Base-by-base conservation (phyloP, 2,329 filamentous ascomycete species). In the Exophiala bonariae region DNA sequence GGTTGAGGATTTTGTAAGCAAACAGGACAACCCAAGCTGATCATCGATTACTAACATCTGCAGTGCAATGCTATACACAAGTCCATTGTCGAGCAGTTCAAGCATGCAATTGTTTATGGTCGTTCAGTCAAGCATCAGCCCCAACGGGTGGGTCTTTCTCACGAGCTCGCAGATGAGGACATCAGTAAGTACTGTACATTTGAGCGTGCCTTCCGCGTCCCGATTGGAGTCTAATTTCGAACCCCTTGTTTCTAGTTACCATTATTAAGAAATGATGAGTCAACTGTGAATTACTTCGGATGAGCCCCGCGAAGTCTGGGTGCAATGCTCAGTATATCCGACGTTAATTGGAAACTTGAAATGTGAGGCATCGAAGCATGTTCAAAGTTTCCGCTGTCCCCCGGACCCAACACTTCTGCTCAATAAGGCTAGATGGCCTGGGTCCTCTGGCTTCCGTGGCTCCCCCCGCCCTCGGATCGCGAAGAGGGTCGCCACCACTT, bases 121-220 rank as follows among this genome's bases (percentile, higher is more conserved):
- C 93, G 92, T 68, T 96, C 91, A 46, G 92, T 97, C 59, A 97
- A 97, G 79, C 93, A 99, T 74, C 93, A 97, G 73, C 93, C 93
- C 57, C 93, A 99, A 73, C 83, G 91, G 63, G 93, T 97, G 54
- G 93, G 93, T 40, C 79, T 99, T 57, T 76, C 81, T 43, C 93
- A 99, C 68, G 89, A 96, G 75, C 78, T 99, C 63, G 89, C 83
- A 48, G 93, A 99, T 68, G 93, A 99, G 74, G 93, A 99, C 73
- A 96, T 99, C 71, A 89, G 89, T 92, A 78, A 74, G 85, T 77
- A 30, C 34, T 26, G 26, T 51, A 34, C 35, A 13, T 20, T n/a
- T n/a, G n/a, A n/a, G n/a, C n/a, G n/a, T n/a, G n/a, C 26, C 36
- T 7, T 5, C 7, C 13, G n/a, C 17, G 13, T 6, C 23, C 23